Conservation (phyloP, 179 eudicot species). For the Patellifolia procumbens region DNA sequence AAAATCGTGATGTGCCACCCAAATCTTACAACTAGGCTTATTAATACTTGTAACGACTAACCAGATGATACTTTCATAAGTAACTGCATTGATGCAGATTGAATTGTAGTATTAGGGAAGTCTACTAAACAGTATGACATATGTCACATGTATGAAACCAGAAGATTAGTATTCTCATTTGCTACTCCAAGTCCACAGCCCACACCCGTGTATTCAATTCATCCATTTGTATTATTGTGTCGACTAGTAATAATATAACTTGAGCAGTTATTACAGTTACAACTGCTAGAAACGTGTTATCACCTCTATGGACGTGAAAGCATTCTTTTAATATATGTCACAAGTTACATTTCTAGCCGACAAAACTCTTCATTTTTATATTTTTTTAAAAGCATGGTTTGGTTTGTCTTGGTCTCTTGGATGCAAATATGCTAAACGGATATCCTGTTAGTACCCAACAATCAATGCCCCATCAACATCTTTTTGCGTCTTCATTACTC, state of each 20-base stretch:
- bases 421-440: conserved; percentile 18
- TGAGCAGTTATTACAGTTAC: too few relatives aligned
- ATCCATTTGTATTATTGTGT: not conserved
- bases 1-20: too few relatives aligned
- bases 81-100: too few relatives aligned
- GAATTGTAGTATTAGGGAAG: not conserved
- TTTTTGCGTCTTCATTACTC: not conserved
- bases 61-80: too few relatives aligned
- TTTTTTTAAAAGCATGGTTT: too few relatives aligned
- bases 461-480: not conserved
- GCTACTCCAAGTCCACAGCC: not conserved
- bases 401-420: not conserved
- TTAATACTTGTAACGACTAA: too few relatives aligned
- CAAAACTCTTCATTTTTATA: not conserved
- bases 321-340: not conserved
- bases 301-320: not conserved
- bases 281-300: not conserved
- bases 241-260: not conserved
- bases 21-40: too few relatives aligned
- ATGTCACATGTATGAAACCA: not conserved
- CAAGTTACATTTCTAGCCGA: not conserved
- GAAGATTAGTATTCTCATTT: not conserved
- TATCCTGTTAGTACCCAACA: conserved; percentile 8
- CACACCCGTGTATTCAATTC: not conserved
- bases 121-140: not conserved